A percentile compares a stretch with the other conserved stretches of the same genome.
Conservation (phyloP, 2,329 filamentous ascomycete species). For the Venturia oleaginea region DNA sequence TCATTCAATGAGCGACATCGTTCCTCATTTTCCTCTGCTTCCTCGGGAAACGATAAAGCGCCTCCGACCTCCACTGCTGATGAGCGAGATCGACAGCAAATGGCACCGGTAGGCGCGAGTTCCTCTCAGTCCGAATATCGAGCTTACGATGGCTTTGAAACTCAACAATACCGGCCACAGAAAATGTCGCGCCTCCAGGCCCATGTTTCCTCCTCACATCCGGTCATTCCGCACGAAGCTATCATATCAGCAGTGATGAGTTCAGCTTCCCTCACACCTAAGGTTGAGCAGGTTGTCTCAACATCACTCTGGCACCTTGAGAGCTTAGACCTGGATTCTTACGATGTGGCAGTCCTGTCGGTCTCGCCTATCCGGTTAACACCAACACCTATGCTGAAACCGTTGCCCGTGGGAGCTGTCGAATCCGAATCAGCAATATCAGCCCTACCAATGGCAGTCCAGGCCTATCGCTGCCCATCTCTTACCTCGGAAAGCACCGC, state of each 20-base stretch:
- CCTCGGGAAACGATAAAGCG: slow-evolving; percentile 10
- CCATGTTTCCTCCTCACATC: neutral
- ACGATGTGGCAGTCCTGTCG: neutral
- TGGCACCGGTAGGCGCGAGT: neutral
- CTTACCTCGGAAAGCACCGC: slow-evolving; percentile 2
- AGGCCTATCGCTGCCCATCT: neutral
- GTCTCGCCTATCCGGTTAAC: neutral
- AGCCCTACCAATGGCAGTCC: neutral
- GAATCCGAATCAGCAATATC: neutral
- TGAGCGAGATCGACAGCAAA: neutral
- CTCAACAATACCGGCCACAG: neutral
- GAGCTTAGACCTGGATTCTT: neutral
- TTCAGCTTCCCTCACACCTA: neutral
- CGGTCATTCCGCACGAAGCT: neutral
- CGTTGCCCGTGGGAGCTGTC: neutral
- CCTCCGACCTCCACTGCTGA: slow-evolving; percentile 3
- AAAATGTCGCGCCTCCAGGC: neutral
- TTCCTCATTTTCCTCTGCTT: neutral
- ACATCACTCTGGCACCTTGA: neutral
- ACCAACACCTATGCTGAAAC: slow-evolving; percentile 1
- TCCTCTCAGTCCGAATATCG: neutral
- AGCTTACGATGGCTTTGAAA: neutral
- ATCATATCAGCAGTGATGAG: neutral
- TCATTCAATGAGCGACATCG: neutral
- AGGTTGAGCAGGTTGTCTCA: neutral